A percentile compares a stretch with the other conserved stretches of the same genome.
phyloP scores from a whole-genome alignment of 805 yeast genomes.

The Schwanniomyces vanrijiae region DNA sequence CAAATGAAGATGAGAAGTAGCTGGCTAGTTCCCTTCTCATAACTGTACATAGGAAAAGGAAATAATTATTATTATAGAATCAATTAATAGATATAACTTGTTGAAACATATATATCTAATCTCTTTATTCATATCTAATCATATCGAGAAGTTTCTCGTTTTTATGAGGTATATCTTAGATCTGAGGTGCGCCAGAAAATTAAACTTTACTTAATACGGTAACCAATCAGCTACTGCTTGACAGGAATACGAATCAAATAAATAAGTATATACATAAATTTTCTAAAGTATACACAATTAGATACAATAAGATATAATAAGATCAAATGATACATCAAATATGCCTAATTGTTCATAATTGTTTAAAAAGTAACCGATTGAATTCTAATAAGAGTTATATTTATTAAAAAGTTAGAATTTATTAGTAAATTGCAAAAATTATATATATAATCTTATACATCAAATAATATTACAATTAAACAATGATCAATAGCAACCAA shows the following conservation, averaged over 20 bases:
- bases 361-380: no score
- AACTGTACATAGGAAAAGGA: background rate
- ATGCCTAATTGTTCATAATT: no score
- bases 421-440: no score
- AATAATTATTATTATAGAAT: background rate
- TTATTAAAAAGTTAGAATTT: no score
- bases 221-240: background rate
- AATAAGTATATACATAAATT: no score
- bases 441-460: slow-evolving; percentile 1
- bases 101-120: background rate
- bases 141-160: background rate
- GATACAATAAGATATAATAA: no score
- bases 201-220: background rate
- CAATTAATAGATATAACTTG: background rate
- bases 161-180: background rate
- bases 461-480: background rate
- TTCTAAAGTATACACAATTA: no score
- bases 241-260: no score
- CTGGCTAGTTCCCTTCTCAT: background rate
- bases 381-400: no score
- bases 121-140: background rate
- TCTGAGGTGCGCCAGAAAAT: background rate
- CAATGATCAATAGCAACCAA: no score
- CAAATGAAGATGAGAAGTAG: background rate
- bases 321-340: no score